phyloP scores from a whole-genome alignment of 495 filamentous ascomycete genomes.

The Podospora fimiseda region DNA sequence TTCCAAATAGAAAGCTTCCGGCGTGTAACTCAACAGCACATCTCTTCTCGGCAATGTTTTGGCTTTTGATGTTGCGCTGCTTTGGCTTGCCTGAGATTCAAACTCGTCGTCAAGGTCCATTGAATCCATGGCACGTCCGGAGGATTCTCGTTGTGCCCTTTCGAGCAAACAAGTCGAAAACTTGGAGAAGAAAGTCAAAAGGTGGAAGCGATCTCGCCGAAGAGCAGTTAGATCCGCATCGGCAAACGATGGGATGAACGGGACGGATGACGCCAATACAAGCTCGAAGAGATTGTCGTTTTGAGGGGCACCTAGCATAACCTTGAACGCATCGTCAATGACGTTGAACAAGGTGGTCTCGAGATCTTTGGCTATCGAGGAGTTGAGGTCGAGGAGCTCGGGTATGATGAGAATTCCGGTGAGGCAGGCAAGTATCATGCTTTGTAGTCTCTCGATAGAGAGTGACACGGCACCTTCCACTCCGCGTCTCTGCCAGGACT shows the following conservation, averaged over 20 bases:
- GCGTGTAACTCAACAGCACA: slow-evolving; percentile 37
- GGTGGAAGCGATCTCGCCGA: slow-evolving; percentile 24
- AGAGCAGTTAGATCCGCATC: slow-evolving; percentile 25
- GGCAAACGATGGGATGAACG: slow-evolving; percentile 33
- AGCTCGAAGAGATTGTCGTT: slow-evolving; percentile 31
- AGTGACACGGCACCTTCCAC: slow-evolving; percentile 35
- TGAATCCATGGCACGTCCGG: slow-evolving; percentile 39
- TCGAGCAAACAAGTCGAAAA: slow-evolving; percentile 43
- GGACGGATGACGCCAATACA: slow-evolving; percentile 27
- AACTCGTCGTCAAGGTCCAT: slow-evolving; percentile 81
- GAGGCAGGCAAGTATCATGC: slow-evolving; percentile 40
- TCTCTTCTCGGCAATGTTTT: slow-evolving; percentile 42
- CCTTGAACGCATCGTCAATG: slow-evolving; percentile 28
- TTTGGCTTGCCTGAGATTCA: slow-evolving; percentile 47
- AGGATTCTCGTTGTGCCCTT: slow-evolving; percentile 21
- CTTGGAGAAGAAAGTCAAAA: slow-evolving; percentile 35
- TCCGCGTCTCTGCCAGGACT: slow-evolving; percentile 38
- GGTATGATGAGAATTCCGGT: slow-evolving; percentile 37
- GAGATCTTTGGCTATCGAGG: slow-evolving; percentile 35
- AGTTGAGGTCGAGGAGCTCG: slow-evolving; percentile 33
- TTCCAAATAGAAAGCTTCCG: slow-evolving; percentile 43
- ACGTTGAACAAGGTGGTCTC: slow-evolving; percentile 29
- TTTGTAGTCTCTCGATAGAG: slow-evolving; percentile 41
- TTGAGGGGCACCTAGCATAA: slow-evolving; percentile 28
- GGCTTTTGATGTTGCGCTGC: slow-evolving; percentile 26